Evolutionary conservation across 208 protist genomes (phyloP), one percentile per base, ranked within the genome.

Genomic region (Leishmania braziliensis): DNA sequence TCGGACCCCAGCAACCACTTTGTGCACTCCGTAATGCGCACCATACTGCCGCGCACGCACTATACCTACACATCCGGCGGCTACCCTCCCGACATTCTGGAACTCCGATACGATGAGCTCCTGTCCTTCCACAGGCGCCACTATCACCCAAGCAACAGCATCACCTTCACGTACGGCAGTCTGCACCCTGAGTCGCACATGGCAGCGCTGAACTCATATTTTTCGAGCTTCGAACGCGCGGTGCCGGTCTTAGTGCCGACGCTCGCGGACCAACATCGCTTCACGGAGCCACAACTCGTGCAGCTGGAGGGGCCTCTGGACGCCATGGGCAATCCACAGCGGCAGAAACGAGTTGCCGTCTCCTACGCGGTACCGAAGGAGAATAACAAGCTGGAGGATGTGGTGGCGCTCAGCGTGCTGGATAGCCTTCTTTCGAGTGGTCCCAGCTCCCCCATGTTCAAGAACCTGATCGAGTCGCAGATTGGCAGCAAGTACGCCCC

Each of bases 61-160:
- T 99, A 99, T 87, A 92, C 85, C 26, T 88, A 98, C 86, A 88
- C 91, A 69, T 98, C 93, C 46, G 97, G 97, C 46, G 97, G 97
- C 74, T 95, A 98, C 80, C 97, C 97, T 29, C 89, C 92, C 18
- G 92, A 94, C 20, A 96, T 99, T 60, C 75, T 97, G 54, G 77
- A 91, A 33, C 91, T 99, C 5, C 93, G 94, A 56, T 95, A 98
- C 86, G 91, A 93, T 16, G 92, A 98, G 85, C 91, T 99, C 51
- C 80, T 94, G 39, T 89, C 83, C 43, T 99, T 97, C 83, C 97
- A 99, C 79, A 78, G 78, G 51, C 86, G 85, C 5, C 92, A 99
- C 85, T 99, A 99, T 87, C 88, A 95, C 84, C 96, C 97, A n/a
- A 95, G 88, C 86, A 98, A 98, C 90, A 96, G 92, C 80, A 91